Evolutionary conservation across 1,139 yeast genomes (phyloP).

Genomic region (Pichia sp.): DNA sequence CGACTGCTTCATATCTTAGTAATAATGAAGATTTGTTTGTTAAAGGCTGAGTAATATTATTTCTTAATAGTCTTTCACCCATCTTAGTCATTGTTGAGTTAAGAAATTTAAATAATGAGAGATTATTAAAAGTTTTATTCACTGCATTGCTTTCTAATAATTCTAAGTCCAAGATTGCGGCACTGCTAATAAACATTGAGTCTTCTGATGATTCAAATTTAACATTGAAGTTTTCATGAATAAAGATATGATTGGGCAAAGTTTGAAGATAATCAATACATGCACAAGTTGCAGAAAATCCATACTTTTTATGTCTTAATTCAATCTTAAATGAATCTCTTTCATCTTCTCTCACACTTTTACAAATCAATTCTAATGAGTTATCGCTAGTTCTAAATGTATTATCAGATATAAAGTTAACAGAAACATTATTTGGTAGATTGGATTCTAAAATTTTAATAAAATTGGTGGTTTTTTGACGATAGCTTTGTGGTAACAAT

Average conservation of each 20-base stretch:
- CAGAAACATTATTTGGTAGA: conserved; percentile 1
- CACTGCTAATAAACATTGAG: conserved; percentile 37
- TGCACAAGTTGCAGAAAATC: conserved; percentile 34
- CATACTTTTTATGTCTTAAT: conserved; percentile 25
- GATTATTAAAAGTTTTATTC: conserved; percentile 21
- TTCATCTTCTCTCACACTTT: conserved; percentile 3
- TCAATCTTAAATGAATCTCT: conserved; percentile 5
- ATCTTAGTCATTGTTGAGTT: conserved; percentile 38
- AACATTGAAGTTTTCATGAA: conserved; percentile 30
- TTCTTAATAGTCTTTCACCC: conserved; percentile 38
- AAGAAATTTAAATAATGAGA: conserved; percentile 32
- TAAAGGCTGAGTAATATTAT: conserved; percentile 40
- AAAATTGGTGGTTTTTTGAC: conserved; percentile 29
- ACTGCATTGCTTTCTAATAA: conserved; percentile 32
- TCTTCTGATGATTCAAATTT: conserved; percentile 36
- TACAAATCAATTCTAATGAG: neutral
- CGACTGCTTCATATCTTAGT: conserved; percentile 33
- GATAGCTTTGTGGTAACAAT: conserved; percentile 30
- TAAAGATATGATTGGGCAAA: conserved; percentile 2
- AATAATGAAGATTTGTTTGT: conserved; percentile 33
- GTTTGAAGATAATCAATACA: conserved; percentile 26
- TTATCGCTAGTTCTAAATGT: conserved; percentile 1
- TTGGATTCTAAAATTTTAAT: conserved; percentile 34
- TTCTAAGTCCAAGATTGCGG: conserved; percentile 34
- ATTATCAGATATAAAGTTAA: conserved; percentile 4